Evolutionary conservation across 2,329 filamentous ascomycete genomes (phyloP).

Genomic region (Calonectria montana): DNA sequence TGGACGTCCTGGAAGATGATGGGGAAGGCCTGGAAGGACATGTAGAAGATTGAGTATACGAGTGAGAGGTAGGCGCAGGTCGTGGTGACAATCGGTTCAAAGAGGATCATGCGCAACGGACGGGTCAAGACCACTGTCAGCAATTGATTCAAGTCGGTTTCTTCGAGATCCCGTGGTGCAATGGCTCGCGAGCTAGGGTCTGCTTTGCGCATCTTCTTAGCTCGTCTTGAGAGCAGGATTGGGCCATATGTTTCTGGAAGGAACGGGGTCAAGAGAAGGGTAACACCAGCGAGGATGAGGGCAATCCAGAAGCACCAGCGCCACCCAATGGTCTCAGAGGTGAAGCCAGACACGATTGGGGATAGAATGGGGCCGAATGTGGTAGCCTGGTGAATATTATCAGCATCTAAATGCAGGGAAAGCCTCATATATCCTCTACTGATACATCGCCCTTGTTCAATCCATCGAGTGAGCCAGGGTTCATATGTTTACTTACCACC

Average conservation of each 20-base stretch:
- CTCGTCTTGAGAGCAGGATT: conserved; percentile 67
- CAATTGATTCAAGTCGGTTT: conserved; percentile 66
- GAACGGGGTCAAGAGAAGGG: conserved; percentile 69
- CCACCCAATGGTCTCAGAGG: conserved; percentile 70
- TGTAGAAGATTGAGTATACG: conserved; percentile 74
- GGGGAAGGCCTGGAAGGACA: conserved; percentile 82
- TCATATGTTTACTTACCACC: conserved; percentile 56
- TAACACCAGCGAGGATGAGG: conserved; percentile 73
- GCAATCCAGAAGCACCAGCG: conserved; percentile 78
- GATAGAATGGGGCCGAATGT: conserved; percentile 74
- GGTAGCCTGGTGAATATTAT: conserved; percentile 59
- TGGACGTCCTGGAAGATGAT: conserved; percentile 76
- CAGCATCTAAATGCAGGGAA: conserved; percentile 14
- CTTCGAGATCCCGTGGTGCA: conserved; percentile 73
- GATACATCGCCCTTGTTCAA: not conserved
- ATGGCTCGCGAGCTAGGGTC: conserved; percentile 63
- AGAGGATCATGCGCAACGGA: conserved; percentile 77
- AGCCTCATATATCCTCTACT: not conserved
- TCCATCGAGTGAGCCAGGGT: not conserved
- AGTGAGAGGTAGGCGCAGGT: conserved; percentile 78
- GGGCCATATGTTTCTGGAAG: conserved; percentile 75
- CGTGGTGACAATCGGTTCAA: conserved; percentile 79
- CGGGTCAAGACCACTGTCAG: conserved; percentile 77
- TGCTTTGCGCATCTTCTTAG: conserved; percentile 65
- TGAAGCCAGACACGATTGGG: conserved; percentile 73